These are phyloP conservation scores for Amanita subjunquillea DNA, from an alignment of 768 basidiomycete genomes.

Conservation along the genomic window DNA sequence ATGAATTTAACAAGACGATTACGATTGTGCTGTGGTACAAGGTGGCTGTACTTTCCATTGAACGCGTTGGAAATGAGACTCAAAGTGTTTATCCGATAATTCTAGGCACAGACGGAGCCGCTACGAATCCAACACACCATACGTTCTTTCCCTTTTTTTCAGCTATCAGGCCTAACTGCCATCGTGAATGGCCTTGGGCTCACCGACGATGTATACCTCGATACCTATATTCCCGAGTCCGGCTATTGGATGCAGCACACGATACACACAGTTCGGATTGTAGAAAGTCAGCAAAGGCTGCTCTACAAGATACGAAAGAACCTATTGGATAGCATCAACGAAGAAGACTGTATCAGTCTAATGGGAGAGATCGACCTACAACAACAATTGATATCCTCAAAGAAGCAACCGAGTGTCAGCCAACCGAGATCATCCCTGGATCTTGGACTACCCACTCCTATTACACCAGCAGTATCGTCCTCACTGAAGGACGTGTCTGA, in stretches of 20 bases:
- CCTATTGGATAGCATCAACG: slow-evolving; percentile 44
- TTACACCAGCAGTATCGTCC: slow-evolving; percentile 7
- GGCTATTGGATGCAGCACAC: slow-evolving; percentile 63
- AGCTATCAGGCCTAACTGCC: slow-evolving; percentile 39
- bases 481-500: slow-evolving; percentile 15
- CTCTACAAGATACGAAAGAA: slow-evolving; percentile 52
- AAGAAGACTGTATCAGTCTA: slow-evolving; percentile 48
- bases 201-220: slow-evolving; percentile 41
- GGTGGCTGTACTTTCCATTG: slow-evolving; percentile 20
- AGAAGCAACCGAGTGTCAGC: slow-evolving; percentile 7
- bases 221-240: slow-evolving; percentile 43
- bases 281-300: slow-evolving; percentile 50
- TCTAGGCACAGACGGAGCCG: slow-evolving; percentile 40
- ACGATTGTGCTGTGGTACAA: slow-evolving; percentile 67
- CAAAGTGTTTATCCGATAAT: background rate
- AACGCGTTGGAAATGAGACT: background rate
- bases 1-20: slow-evolving; percentile 41
- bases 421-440: slow-evolving; percentile 3
- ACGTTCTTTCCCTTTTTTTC: slow-evolving; percentile 57
- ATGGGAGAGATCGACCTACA: slow-evolving; percentile 46
- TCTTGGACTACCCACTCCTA: slow-evolving; percentile 7
- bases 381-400: slow-evolving; percentile 7
- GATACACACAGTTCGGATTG: slow-evolving; percentile 45
- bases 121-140: slow-evolving; percentile 48
- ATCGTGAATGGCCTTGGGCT: slow-evolving; percentile 49